Percentiles rank a stretch among this genome's conserved stretches.
These are phyloP conservation scores for Ceratocystis cubensis DNA, from an alignment of 2,329 filamentous ascomycete species.

Conservation along the genomic window DNA sequence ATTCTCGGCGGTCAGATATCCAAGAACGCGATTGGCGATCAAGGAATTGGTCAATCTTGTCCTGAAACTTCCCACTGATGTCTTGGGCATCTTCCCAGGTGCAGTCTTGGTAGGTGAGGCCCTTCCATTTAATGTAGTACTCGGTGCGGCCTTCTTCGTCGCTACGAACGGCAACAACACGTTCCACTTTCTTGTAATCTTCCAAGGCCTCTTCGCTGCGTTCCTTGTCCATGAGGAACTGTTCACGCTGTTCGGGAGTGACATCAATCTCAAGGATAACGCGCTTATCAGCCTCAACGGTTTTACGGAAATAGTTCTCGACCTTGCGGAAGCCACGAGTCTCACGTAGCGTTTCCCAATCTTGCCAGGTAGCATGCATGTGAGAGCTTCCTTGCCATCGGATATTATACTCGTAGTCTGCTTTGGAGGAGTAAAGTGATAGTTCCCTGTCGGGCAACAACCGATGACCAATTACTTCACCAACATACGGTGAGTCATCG, in stretches of 20 bases:
- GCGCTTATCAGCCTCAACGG: slow-evolving; percentile 66
- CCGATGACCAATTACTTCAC: slow-evolving; percentile 79
- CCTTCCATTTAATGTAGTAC: slow-evolving; percentile 96
- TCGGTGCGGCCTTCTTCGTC: slow-evolving; percentile 63
- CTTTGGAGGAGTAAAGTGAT: slow-evolving; percentile 43
- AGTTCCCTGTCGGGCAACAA: slow-evolving; percentile 55
- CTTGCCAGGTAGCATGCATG: slow-evolving; percentile 92
- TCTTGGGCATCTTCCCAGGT: slow-evolving; percentile 80
- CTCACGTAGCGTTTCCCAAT: slow-evolving; percentile 57
- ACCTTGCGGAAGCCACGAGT: slow-evolving; percentile 76
- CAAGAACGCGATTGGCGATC: slow-evolving; percentile 73
- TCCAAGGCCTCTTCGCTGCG: slow-evolving; percentile 75
- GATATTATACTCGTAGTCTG: slow-evolving; percentile 83
- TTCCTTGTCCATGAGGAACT: slow-evolving; percentile 91
- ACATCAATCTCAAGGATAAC: slow-evolving; percentile 64
- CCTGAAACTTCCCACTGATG: slow-evolving; percentile 66
- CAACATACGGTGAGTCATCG: slow-evolving; percentile 73
- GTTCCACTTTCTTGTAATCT: slow-evolving; percentile 84
- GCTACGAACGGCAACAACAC: slow-evolving; percentile 73
- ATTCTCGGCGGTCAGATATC: slow-evolving; percentile 64
- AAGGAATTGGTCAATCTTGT: slow-evolving; percentile 81
- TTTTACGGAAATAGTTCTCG: slow-evolving; percentile 87
- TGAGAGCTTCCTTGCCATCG: slow-evolving; percentile 97
- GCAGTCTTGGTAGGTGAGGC: slow-evolving; percentile 80
- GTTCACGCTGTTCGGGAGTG: slow-evolving; percentile 75